Base-by-base conservation (phyloP, 179 eudicot genomes). In the Drosera spatulata region DNA sequence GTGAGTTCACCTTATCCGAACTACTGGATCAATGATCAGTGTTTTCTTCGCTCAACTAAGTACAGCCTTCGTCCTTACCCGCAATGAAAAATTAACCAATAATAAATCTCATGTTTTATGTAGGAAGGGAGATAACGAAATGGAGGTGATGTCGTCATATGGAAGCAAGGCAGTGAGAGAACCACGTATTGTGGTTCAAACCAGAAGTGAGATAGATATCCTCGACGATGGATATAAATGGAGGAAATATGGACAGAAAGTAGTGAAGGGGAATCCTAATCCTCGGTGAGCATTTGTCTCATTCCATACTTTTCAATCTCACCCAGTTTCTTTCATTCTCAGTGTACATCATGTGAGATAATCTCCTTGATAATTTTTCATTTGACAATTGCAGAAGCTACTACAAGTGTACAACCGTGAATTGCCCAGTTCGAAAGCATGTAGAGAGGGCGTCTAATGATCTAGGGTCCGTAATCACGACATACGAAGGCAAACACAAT, bases 171-270 rank as follows among this genome's bases (percentile, higher is more conserved):
- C 90, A 6, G 87, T 85, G 13, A 79, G 81, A 42, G 95, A 91
- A 61, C 94, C 97, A 10, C 75, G 88, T 73, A 77, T 87, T 7
- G 87, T 91, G 6, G 86, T 91, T 68, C 95, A 91, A 71, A 91
- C 95, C 0, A 91, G 85, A 7, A 91, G 97, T 48, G 90, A 91
- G 56, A 85, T 87, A 5, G 97, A 91, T 67, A 81, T 91, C 47
- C 87, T 91, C 22, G 33, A 22, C 1, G 33, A 22, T 22, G 33
- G 33, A 22, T 22, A 22, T 22, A 22, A 22, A 22, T 22, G 97
- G 97, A 87, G 95, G 61, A 91, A 91, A 60, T 91, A 91, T 33
- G 97, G 97, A 5, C 95, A 91, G 64, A 91, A 91, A 77, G 97
- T 87, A 13, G 95, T 91, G 3, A 91, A 91, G 67, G 97, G 97